Evolutionary conservation across 1,139 yeast species (phyloP).

Genomic region (Suhomyces kunorum): DNA sequence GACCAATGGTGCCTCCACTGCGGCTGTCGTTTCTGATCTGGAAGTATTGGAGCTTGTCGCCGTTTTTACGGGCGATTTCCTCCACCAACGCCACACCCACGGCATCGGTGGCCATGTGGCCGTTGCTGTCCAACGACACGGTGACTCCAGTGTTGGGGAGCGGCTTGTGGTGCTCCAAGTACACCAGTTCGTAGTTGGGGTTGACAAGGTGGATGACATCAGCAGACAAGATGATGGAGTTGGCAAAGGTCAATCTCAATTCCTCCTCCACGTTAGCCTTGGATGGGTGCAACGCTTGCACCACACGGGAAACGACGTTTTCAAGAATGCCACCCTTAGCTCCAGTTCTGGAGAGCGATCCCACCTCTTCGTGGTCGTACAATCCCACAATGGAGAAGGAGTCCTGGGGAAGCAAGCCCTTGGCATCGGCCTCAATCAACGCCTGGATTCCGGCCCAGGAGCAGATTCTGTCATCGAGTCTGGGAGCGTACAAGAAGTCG

Average conservation of each 20-base stretch:
- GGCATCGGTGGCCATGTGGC: slow-evolving; percentile 78
- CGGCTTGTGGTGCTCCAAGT: slow-evolving; percentile 75
- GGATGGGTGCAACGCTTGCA: slow-evolving; percentile 20
- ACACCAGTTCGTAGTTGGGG: slow-evolving; percentile 62
- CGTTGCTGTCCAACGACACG: slow-evolving; percentile 72
- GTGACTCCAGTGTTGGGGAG: slow-evolving; percentile 75
- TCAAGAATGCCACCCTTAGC: slow-evolving; percentile 56
- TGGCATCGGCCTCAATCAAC: slow-evolving; percentile 42
- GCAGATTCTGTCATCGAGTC: slow-evolving; percentile 68
- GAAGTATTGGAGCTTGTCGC: slow-evolving; percentile 65
- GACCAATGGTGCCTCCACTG: slow-evolving; percentile 84
- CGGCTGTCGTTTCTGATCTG: slow-evolving; percentile 71
- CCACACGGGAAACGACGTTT: slow-evolving; percentile 42
- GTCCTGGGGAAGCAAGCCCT: slow-evolving; percentile 25
- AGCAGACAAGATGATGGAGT: slow-evolving; percentile 60
- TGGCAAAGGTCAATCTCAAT: slow-evolving; percentile 45
- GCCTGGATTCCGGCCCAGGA: slow-evolving; percentile 59
- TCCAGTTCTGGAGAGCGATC: slow-evolving; percentile 60
- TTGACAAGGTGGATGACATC: slow-evolving; percentile 67
- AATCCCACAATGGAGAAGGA: slow-evolving; percentile 53
- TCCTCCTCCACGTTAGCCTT: slow-evolving; percentile 27
- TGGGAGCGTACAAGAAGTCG: slow-evolving; percentile 65
- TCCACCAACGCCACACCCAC: slow-evolving; percentile 67
- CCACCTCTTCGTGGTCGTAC: slow-evolving; percentile 66
- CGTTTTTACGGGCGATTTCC: slow-evolving; percentile 62